Evolutionary conservation across 768 basidiomycete genomes (phyloP), one percentile per base, ranked within the genome.

Genomic region (Erythrobasidium yunnanense): DNA sequence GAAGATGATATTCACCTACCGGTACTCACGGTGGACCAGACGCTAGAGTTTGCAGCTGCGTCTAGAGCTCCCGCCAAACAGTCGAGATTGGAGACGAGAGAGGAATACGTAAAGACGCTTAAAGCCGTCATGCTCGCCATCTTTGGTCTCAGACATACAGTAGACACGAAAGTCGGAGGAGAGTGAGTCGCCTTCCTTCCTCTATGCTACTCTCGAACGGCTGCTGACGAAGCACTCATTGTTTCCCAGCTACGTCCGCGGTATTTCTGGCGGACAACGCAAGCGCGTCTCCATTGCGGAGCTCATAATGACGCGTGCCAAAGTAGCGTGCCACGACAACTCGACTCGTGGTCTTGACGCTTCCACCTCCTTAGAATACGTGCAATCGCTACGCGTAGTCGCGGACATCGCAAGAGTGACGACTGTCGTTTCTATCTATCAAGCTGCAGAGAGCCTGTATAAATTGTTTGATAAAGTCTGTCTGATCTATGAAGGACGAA

Each of bases 1-100:
- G 70, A 72, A 58, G 88, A 90, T 71, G 88, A 92, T 73, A 78
- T 87, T 1, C 88, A 90, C 73, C 87, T 90, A 70, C 86, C 89
- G 4, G 86, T 84, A 13, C 79, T 90, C 29, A 87, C 85, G 2
- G 87, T 89, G 23, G 80, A 82, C 57, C 80, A 87, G 72, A 88
- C 86, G 4, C 20, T 55, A 34, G 38, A 4, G 6, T 84, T 84
- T 70, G 82, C 83, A 2, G 74, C 79, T 5, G 70, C 73, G 0
- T 77, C 80, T 53, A 79, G 79, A 65, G 80, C 80, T 32, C 82
- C 81, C 29, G 78, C 78, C 0, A 78, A 79, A 0, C 76, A 74
- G 30, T 73, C 71, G 3, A 77, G 77, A 18, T 46, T 79, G 47
- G 75, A 71, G 15, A 73, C 77, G 27, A 67, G 78, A 52, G 71